These are phyloP conservation scores for Coemansia sp. DNA, from an alignment of 192 early-diverging fungal genomes.

Conservation along the genomic window DNA sequence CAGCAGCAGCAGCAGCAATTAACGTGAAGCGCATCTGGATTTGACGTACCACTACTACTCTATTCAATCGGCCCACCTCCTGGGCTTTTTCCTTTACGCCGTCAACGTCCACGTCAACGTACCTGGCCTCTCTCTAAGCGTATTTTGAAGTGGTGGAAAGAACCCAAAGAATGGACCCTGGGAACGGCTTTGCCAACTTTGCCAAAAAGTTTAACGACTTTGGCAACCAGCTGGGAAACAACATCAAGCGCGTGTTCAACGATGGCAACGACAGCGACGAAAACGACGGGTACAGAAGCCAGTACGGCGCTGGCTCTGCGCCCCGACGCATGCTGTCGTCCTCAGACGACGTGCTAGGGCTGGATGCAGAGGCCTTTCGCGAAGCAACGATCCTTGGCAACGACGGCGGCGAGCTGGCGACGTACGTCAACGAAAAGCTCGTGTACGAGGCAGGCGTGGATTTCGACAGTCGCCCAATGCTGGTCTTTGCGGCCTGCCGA, in stretches of 20 bases:
- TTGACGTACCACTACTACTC: too few relatives aligned
- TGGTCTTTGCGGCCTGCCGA: constrained; percentile 79
- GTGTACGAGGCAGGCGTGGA: constrained; percentile 70
- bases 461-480: constrained; percentile 75
- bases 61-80: too few relatives aligned
- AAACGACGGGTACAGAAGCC: background rate
- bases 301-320: background rate
- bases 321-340: constrained; percentile 27
- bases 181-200: constrained; percentile 51
- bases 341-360: constrained; percentile 50
- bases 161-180: constrained; percentile 13
- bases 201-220: constrained; percentile 49
- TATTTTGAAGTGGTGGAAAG: too few relatives aligned
- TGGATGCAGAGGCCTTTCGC: constrained; percentile 51
- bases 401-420: constrained; percentile 53
- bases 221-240: constrained; percentile 45
- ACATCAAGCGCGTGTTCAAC: constrained; percentile 49
- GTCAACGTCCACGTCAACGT: too few relatives aligned
- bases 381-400: constrained; percentile 53
- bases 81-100: too few relatives aligned
- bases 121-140: too few relatives aligned
- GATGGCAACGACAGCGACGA: constrained; percentile 10
- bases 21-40: background rate
- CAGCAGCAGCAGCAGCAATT: too few relatives aligned
- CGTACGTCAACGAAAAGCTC: constrained; percentile 51